Base-by-base conservation (phyloP, 1,284 basidiomycete species). In the Moniliella sp. region DNA sequence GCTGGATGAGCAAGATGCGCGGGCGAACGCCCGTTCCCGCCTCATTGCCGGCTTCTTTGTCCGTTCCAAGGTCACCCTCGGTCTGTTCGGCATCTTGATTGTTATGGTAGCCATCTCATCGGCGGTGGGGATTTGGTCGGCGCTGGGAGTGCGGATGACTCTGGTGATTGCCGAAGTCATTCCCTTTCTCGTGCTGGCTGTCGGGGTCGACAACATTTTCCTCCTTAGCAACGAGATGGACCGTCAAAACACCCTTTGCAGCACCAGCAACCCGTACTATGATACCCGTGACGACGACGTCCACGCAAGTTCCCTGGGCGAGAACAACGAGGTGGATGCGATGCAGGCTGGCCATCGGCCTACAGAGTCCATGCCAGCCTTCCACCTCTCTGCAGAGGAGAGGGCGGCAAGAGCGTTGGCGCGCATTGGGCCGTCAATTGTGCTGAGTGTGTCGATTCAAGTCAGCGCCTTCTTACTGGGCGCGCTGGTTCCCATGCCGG, bases 141-240 rank as follows among this genome's bases (percentile, higher is more conserved):
- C 76, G 8, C 56, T 86, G 8, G 78, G 78, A 18, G 78, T 97
- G 41, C 80, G 82, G 54, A 81, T 84, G 4, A 55, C 53, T 3
- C 37, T 56, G 13, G 42, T 54, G 28, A 94, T 97, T 40, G 88
- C 86, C 9, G 88, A 94, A 65, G 88, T 94, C 37, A 91, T 94
- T 32, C 88, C n/a, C 0, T 97, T 97, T 71, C 72, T 97, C 30
- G 82, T 93, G 4, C 71, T 97, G 14, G 88, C 88, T 0, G 86
- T 97, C 21, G 88, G 88, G 2, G 84, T 93, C 30, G 88, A 97
- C 66, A 97, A 97, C 50, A 82, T 94, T 34, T 94, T 94, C 65
- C 81, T 97, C 48, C 72, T 97, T 18, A 80, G 88, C 25, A 80
- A 91, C 62, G 88, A 94, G 61, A 74, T 97, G 32, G 81, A 91